Conservation (phyloP, 1,284 basidiomycete species). For the Microbotryum scabiosae region DNA sequence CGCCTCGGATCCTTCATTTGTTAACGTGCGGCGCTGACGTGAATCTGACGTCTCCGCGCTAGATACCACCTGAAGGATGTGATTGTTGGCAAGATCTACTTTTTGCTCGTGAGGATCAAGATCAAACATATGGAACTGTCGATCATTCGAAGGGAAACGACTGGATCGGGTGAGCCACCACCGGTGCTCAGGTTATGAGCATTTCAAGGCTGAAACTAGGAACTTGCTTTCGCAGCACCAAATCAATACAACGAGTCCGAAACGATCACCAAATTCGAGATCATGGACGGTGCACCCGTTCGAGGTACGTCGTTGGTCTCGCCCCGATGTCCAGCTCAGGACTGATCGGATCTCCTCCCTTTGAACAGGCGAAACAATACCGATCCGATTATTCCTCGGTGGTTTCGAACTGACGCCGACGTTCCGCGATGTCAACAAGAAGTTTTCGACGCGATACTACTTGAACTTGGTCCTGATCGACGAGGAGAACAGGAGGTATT, state of each 20-base stretch:
- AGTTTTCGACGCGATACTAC: constrained; percentile 94
- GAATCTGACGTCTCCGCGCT: not conserved
- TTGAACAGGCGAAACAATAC: constrained; percentile 80
- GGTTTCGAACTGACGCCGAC: constrained; percentile 98
- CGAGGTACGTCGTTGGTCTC: constrained; percentile 51
- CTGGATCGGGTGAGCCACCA: constrained; percentile 57
- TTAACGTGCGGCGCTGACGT: not conserved
- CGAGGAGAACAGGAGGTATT: constrained; percentile 92
- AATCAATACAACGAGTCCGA: constrained; percentile 99
- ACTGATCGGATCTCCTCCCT: not conserved
- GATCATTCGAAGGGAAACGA: constrained; percentile 94
- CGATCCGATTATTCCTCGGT: constrained; percentile 92
- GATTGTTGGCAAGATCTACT: constrained; percentile 99
- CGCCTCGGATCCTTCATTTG: not conserved
- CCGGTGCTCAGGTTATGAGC: not conserved
- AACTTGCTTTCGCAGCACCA: constrained; percentile 45
- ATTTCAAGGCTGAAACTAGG: constrained; percentile 1
- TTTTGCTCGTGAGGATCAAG: constrained; percentile 95
- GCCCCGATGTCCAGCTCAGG: not conserved
- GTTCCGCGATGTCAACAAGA: constrained; percentile 98
- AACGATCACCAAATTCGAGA: constrained; percentile 98
- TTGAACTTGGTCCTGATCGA: constrained; percentile 90
- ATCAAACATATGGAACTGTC: constrained; percentile 99
- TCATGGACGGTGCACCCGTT: constrained; percentile 95
- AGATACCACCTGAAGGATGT: constrained; percentile 99